Base-by-base conservation (phyloP, 352 stramenopile genomes). In the Thraustotheca clavata region DNA sequence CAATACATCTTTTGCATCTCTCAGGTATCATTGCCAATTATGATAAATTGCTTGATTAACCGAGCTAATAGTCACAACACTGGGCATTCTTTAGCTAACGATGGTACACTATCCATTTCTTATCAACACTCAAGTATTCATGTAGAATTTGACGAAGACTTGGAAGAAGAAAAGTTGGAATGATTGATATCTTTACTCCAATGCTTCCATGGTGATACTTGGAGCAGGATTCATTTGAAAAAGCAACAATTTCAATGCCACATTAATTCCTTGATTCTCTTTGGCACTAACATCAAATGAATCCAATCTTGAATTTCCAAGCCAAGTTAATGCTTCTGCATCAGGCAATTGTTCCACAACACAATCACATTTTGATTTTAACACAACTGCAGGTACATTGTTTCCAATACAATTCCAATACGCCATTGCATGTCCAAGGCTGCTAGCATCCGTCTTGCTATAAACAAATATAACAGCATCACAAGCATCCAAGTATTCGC, bases 121-220 rank as follows among this genome's bases (percentile, higher is more conserved):
- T n/a, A n/a, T n/a, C n/a, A n/a, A n/a, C n/a, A n/a, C n/a, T n/a
- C n/a, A n/a, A n/a, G n/a, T n/a, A n/a, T n/a, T n/a, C n/a, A n/a
- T n/a, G n/a, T n/a, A n/a, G n/a, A n/a, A 6, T 27, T 26, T 11
- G 32, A 54, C 35, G 38, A 49, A n/a, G 55, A 62, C 55, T 54
- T 62, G 26, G 55, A 62, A 11, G 55, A 62, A 54, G 55, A 62
- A 29, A 34, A 62, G 12, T 27, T 62, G 26, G 35, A 50, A 14
- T 54, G 27, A 34, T 61, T 8, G 9, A 49, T 0, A 0, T 54
- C 18, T 24, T n/a, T n/a, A n/a, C n/a, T n/a, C n/a, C n/a, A n/a
- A n/a, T n/a, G n/a, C 16, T 18, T 14, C 18, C 34, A 40, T 16
- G 27, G 20, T 1, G 7, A 14, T 27, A 22, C 7, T 60, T 59